Evolutionary conservation across 352 stramenopile species (phyloP), one percentile per base, ranked within the genome.

Genomic region (Plasmopara muralis): DNA sequence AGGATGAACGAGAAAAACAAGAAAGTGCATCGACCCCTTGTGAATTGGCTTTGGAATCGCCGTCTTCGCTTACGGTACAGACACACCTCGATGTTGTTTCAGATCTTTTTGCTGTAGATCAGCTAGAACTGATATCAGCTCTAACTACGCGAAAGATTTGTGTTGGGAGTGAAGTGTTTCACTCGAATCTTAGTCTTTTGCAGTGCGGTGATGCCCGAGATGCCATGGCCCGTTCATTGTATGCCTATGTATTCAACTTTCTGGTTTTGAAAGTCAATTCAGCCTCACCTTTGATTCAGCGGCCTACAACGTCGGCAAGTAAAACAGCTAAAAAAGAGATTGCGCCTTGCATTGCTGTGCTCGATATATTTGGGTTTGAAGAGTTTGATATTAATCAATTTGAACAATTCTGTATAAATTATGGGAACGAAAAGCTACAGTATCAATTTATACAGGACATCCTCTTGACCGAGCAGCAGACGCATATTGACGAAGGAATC

Each of bases 361-460:
- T 96, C 20, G 87, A 96, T 64, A 95, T 96, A 33, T 96, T 96
- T 39, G 87, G 87, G 5, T 96, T 96, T 54, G 87, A 96, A 62
- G 77, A 85, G 50, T 95, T 96, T 53, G 66, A 86, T 3, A 50
- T 77, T 16, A 95, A 95, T 61, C 69, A 77, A 45, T 83, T 90
- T 38, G 78, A 89, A 39, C 81, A 91, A 46, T 83, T 90, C 28
- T 89, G 78, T 46, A 90, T 90, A 47, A 91, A 90, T 60, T 90
- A 83, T 47, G 70, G 73, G 14, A 91, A 91, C 52, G 80, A 91
- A 63, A 87, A 80, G 40, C 61, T 91, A 35, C 82, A 94, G 55
- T 86, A 82, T 45, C 74, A 92, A 53, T 93, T 92, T 53, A 87
- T 89, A 30, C 68, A 87, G 49, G 74, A 93, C 46, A 87, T 89